These are phyloP conservation scores for Lyophyllum shimeji DNA, from an alignment of 768 basidiomycete genomes.

Conservation along the genomic window DNA sequence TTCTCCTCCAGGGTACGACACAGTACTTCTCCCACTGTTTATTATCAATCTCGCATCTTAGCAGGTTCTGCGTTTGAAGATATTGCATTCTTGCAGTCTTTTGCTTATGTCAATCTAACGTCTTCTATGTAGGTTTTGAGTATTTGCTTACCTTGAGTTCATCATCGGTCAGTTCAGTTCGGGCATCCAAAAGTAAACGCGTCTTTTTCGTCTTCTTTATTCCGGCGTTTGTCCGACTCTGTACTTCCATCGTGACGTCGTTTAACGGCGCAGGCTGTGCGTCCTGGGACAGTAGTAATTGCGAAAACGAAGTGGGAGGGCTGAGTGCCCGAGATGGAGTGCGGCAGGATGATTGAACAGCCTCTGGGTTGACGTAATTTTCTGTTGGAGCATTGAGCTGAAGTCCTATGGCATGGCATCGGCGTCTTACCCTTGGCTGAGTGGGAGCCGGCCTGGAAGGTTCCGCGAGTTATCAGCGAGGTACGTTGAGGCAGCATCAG, in stretches of 20 bases:
- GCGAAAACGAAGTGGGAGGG: constrained; percentile 39
- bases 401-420: background rate
- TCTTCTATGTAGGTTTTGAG: background rate
- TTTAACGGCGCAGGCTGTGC: constrained; percentile 23
- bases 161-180: constrained; percentile 81
- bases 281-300: constrained; percentile 41
- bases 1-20: constrained; percentile 56
- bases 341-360: background rate
- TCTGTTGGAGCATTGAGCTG: background rate
- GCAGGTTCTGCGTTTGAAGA: constrained; percentile 54
- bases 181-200: constrained; percentile 62
- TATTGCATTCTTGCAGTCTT: constrained; percentile 69
- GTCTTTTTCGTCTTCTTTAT: constrained; percentile 44
- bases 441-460: background rate
- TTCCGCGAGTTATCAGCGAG: background rate
- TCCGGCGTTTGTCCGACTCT: constrained; percentile 15
- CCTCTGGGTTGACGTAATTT: background rate
- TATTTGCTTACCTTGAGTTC: constrained; percentile 61
- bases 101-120: constrained; percentile 1
- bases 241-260: constrained; percentile 28
- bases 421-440: constrained; percentile 15
- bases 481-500: background rate
- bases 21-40: constrained; percentile 60
- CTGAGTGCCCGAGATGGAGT: constrained; percentile 18
- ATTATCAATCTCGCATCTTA: constrained; percentile 48